Base-by-base conservation (phyloP, 352 stramenopile species). In the Pythium dissotocum region DNA sequence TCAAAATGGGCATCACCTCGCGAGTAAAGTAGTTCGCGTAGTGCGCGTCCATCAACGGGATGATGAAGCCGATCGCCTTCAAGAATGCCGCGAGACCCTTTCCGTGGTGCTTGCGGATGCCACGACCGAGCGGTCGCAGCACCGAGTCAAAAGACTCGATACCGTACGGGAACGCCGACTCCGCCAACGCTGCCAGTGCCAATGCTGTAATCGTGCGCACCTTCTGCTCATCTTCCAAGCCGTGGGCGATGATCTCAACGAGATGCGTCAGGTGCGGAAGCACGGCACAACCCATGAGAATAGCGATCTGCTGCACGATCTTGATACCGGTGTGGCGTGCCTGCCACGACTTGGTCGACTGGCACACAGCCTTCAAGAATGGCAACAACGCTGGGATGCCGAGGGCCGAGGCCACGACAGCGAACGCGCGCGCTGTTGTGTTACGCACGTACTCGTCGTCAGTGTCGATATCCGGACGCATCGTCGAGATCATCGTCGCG, bases 111-210 rank as follows among this genome's bases (percentile, higher is more conserved):
- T 98, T 96, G 10, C 97, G 85, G 35, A 98, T 98, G 51, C 98
- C 97, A 72, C 98, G 98, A 94, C 97, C 99, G 30, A 99, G 78
- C 16, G 97, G 95, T 65, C 96, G 89, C 52, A 99, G 88, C 18
- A 99, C 97, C 6, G 91, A 97, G 80, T 99, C 98, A 78, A 99
- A 99, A 66, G 93, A 98, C 78, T 99, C 98, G 72, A 99, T 99
- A 71, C 98, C 98, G 77, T 99, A 99, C 28, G 98, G 98, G 77
- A 99, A 95, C 9, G 97, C 94, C 6, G 97, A 96, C 75, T 99
- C 98, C 3, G 98, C 98, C 30, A 99, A 80, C 13, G 97, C 97
- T 7, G 97, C 95, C n/a, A 99, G 79, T 18, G 98, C 98, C 24
- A 99, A 82, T 14, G 98, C 98, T 12, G 96, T 99, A 67, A 99